Evolutionary conservation across 148 eudicot species (phyloP).

Genomic region (Chenopodium formosanum): DNA sequence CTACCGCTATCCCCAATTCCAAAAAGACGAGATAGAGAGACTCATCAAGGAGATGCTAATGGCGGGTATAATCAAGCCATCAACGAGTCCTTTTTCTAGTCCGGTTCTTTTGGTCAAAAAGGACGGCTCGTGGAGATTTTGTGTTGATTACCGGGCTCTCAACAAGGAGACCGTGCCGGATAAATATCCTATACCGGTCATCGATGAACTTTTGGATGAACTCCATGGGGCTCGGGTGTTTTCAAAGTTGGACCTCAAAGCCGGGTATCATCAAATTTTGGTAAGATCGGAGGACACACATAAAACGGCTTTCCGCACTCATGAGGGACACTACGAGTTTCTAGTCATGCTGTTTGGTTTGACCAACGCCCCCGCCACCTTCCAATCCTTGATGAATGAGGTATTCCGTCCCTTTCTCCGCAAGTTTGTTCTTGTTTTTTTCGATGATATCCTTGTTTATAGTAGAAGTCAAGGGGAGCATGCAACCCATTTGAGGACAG

Average conservation of each 20-base stretch:
- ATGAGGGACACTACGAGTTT: background rate
- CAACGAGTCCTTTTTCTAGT: background rate
- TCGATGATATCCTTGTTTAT: background rate
- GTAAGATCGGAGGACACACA: background rate
- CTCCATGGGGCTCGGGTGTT: background rate
- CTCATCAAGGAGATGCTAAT: background rate
- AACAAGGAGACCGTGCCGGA: background rate
- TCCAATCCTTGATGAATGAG: background rate
- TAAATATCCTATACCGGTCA: background rate
- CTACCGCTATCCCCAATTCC: background rate
- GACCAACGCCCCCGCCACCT: background rate
- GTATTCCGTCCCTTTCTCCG: background rate
- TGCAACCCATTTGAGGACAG: fast-evolving
- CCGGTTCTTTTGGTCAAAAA: too few relatives aligned
- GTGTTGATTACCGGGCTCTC: background rate
- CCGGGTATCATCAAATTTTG: background rate
- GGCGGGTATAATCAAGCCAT: background rate
- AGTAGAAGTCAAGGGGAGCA: background rate
- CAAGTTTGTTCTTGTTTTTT: background rate
- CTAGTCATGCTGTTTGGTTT: background rate
- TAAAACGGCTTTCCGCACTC: background rate
- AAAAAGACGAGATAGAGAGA: background rate
- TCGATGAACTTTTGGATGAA: background rate
- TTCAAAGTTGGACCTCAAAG: background rate
- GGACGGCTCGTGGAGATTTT: background rate